These are phyloP conservation scores for Rhizopus sp. DNA, from an alignment of 371 early-diverging fungal species.

Conservation along the genomic window DNA sequence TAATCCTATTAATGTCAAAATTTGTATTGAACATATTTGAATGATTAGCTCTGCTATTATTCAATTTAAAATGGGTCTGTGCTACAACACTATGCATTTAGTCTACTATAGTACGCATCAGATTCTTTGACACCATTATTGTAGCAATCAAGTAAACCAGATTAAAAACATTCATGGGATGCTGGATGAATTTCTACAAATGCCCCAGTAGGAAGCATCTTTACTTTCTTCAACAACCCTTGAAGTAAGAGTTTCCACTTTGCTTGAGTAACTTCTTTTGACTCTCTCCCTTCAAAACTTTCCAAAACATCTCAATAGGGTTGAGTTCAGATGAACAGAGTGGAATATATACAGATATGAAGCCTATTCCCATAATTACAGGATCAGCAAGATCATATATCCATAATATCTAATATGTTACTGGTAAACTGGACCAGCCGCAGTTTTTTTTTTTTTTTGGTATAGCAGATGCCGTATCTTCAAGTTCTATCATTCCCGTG, in stretches of 20 bases:
- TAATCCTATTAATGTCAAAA: too few species aligned
- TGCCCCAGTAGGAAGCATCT: constrained; percentile 7
- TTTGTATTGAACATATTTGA: too few species aligned
- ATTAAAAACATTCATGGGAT: constrained; percentile 2
- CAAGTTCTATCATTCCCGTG: not conserved
- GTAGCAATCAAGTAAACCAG: too few species aligned
- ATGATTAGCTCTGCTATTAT: too few species aligned
- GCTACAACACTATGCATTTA: too few species aligned
- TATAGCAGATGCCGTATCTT: not conserved
- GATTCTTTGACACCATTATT: too few species aligned
- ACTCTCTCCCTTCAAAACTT: constrained; percentile 14
- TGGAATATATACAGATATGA: not conserved
- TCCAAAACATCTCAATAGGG: constrained; percentile 5
- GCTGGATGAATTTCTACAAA: constrained; percentile 16
- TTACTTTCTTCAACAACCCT: constrained; percentile 10
- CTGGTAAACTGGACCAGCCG: constrained; percentile 6
- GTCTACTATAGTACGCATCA: too few species aligned
- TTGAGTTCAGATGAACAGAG: constrained; percentile 1
- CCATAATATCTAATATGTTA: constrained; percentile 7
- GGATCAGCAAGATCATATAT: constrained; percentile 4
- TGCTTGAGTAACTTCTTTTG: constrained; percentile 1
- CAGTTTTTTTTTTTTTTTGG: constrained; percentile 2
- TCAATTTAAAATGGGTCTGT: too few species aligned
- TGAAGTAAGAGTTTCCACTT: constrained; percentile 4
- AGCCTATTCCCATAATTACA: constrained; percentile 1